Evolutionary conservation across 148 eudicot species (phyloP).

Genomic region (Beta vulgaris): DNA sequence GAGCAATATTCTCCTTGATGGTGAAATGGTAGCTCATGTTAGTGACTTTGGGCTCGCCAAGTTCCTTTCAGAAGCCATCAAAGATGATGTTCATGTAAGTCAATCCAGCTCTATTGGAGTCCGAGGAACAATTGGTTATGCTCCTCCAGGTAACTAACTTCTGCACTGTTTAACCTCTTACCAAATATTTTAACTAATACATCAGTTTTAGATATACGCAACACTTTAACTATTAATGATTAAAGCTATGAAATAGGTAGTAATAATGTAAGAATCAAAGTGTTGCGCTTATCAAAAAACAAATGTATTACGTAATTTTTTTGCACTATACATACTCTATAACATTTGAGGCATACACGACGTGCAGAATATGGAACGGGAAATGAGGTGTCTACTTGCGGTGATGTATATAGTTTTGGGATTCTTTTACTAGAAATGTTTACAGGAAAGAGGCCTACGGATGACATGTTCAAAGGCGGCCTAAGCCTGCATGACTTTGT

Average conservation of each 20-base stretch:
- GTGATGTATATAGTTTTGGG: constrained; percentile 35
- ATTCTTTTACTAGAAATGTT: constrained; percentile 26
- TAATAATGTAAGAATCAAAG: too few relatives aligned
- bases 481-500: constrained; percentile 19
- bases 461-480: constrained; percentile 16
- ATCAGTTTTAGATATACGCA: too few relatives aligned
- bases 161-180: too few relatives aligned
- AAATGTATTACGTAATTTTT: too few relatives aligned
- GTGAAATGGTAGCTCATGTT: constrained; percentile 39
- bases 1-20: constrained; percentile 37
- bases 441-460: constrained; percentile 28
- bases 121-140: constrained; percentile 33
- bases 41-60: constrained; percentile 48
- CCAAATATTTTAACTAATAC: too few relatives aligned
- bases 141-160: constrained; percentile 27
- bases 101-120: constrained; percentile 26
- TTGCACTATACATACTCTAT: too few relatives aligned
- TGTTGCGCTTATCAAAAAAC: too few relatives aligned
- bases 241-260: too few relatives aligned
- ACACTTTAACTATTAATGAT: too few relatives aligned
- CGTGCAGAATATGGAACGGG: constrained; percentile 33
- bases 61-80: constrained; percentile 14
- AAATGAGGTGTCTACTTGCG: neutral
- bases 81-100: neutral
- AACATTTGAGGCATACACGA: too few relatives aligned